Evolutionary conservation across 768 basidiomycete genomes (phyloP).

Genomic region (Leccinum disarticulatum): DNA sequence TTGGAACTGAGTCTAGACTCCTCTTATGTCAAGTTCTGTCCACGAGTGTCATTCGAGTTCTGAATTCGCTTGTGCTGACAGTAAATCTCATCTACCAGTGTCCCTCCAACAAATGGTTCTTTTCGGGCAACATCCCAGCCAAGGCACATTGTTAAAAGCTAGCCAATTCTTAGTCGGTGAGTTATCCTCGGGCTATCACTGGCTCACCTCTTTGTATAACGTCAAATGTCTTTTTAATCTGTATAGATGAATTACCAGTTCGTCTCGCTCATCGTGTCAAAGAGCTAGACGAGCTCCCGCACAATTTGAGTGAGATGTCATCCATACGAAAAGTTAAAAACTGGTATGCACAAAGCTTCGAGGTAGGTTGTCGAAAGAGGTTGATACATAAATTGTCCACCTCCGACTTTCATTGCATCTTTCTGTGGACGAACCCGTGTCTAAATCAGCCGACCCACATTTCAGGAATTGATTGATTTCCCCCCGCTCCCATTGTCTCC

Average conservation of each 20-base stretch:
- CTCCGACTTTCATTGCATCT: neutral
- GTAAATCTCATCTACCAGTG: conserved; percentile 48
- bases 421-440: neutral
- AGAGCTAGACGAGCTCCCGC: conserved; percentile 92
- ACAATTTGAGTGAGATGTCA: conserved; percentile 87
- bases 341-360: conserved; percentile 99
- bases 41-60: neutral
- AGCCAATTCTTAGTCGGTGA: conserved; percentile 83
- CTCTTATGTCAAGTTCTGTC: neutral
- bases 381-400: neutral
- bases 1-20: no score
- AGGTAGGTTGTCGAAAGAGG: conserved; percentile 52
- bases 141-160: conserved; percentile 91
- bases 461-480: conserved; percentile 86
- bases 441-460: neutral
- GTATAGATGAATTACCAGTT: conserved; percentile 86
- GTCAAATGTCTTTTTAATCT: neutral
- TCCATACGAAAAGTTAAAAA: conserved; percentile 94
- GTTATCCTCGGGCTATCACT: conserved; percentile 14
- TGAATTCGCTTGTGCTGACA: conserved; percentile 10
- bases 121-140: conserved; percentile 94
- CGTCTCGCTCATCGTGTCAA: conserved; percentile 94
- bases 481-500: conserved; percentile 71
- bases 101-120: conserved; percentile 97
- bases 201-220: neutral